Evolutionary conservation across 148 eudicot species (phyloP).

Genomic region (Camellia sinensis): DNA sequence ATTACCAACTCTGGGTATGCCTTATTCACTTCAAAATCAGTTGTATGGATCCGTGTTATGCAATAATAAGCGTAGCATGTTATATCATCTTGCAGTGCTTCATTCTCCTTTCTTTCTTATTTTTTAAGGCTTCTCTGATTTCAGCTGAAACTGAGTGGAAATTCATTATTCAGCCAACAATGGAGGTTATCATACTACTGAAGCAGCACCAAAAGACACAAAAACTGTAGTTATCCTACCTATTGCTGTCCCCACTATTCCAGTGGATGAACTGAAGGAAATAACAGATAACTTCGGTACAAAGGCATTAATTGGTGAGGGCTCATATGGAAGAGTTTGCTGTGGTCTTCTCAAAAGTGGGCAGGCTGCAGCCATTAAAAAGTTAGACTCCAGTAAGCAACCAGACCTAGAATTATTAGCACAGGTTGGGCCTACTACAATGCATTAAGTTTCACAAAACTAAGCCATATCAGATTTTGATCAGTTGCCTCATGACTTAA

Average conservation of each 20-base stretch:
- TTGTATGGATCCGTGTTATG: neutral
- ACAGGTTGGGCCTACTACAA: conserved; percentile 37
- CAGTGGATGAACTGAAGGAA: conserved; percentile 66
- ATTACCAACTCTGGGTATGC: neutral
- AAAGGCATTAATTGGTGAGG: conserved; percentile 69
- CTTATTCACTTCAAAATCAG: neutral
- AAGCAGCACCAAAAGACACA: conserved; percentile 54
- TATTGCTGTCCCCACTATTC: conserved; percentile 55
- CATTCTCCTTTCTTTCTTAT: neutral
- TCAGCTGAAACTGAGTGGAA: conserved; percentile 18
- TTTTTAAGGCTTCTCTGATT: neutral
- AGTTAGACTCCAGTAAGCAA: conserved; percentile 74
- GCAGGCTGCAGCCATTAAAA: conserved; percentile 64
- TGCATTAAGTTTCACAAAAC: neutral
- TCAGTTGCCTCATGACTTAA: conserved; percentile 9
- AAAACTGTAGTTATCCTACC: conserved; percentile 58
- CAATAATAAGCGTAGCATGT: neutral
- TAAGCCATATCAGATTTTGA: neutral
- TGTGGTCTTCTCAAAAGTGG: conserved; percentile 63
- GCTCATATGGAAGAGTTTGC: conserved; percentile 70
- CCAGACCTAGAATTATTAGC: conserved; percentile 68
- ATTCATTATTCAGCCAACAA: conserved; percentile 42
- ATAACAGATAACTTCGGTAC: conserved; percentile 67
- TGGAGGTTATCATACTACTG: conserved; percentile 55
- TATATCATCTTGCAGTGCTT: neutral